Base-by-base conservation (phyloP, 1,284 basidiomycete species). In the Pyrrhoderma lamaoense region DNA sequence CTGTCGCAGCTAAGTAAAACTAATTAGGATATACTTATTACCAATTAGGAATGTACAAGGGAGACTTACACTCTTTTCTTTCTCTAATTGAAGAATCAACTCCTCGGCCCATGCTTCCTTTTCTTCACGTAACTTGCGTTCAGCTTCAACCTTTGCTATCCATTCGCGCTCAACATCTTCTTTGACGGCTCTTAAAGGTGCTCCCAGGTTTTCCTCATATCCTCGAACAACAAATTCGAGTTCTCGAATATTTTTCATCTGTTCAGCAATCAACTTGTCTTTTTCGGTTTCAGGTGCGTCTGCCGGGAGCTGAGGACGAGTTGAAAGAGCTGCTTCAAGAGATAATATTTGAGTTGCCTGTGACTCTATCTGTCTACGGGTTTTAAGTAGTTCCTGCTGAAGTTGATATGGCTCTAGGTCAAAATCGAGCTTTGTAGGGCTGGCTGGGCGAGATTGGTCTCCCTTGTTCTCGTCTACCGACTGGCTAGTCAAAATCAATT, bases 81-180 rank as follows among this genome's bases (percentile, higher is more conserved):
- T 85, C 58, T 89, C 85, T 31, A 90, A 67, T 58, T 83, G 76
- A 56, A 73, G 79, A 36, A 84, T 79, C 4, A 88, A 66, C 61
- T 88, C 85, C 16, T 74, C 72, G 1, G 82, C 80, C 83, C 85
- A 89, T 19, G 66, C 73, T 56, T 84, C 78, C 62, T 79, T 81
- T 64, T 85, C 83, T 61, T 83, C 79, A 18, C 80, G 64, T 57
- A 71, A 72, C 58, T 68, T 72, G 51, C 72, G 68, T 62, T 90
- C 79, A 22, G 72, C 74, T 27, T 80, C 78, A 0, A 92, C 63
- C 63, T 77, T 81, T 2, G 55, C 72, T 7, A 67, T 61, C 82
- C 85, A 93, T 63, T 93, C 89, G 56, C 71, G 77, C 68, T 91
- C 89, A 2, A 91, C 84, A 51, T 91, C 87, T 62, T 90, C 88